Conservation (phyloP, 192 early-diverging fungal genomes). For the Chytriomyces sp. region DNA sequence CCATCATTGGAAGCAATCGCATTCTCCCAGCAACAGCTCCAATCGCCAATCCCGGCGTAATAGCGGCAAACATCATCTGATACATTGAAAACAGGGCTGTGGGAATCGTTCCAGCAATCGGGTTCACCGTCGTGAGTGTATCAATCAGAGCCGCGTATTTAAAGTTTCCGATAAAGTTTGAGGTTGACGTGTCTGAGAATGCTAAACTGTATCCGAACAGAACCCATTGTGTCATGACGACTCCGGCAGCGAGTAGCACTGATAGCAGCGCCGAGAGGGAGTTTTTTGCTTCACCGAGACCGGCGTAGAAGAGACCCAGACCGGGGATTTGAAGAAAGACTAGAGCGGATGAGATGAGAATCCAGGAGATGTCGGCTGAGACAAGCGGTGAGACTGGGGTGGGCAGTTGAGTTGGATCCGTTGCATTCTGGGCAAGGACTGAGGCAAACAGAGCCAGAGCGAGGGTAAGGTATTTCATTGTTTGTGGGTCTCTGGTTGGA, state of each 20-base stretch:
- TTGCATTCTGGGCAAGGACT: background rate
- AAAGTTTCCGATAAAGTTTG: conserved; percentile 36
- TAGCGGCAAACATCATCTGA: conserved; percentile 89
- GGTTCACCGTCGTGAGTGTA: conserved; percentile 44
- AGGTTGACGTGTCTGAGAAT: conserved; percentile 67
- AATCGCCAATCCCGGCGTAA: conserved; percentile 86
- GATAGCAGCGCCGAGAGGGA: conserved; percentile 81
- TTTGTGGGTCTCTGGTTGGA: too few species aligned
- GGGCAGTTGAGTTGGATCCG: background rate
- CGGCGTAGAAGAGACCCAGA: conserved; percentile 89
- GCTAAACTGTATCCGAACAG: conserved; percentile 83
- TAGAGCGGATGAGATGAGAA: conserved; percentile 53
- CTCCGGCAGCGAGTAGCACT: conserved; percentile 74
- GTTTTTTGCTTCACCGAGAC: conserved; percentile 84
- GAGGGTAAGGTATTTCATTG: too few species aligned
- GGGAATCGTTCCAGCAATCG: conserved; percentile 67
- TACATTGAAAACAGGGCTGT: conserved; percentile 68
- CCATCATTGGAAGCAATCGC: conserved; percentile 78
- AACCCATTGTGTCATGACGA: conserved; percentile 80
- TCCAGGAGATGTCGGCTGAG: conserved; percentile 9
- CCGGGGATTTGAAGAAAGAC: conserved; percentile 90
- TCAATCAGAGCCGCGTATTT: conserved; percentile 19
- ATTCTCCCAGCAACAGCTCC: conserved; percentile 88
- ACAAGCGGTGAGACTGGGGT: conserved; percentile 11
- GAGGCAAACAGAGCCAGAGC: too few species aligned